These are phyloP conservation scores for Haplosporangium gracile DNA, from an alignment of 192 early-diverging fungal species.

Conservation along the genomic window DNA sequence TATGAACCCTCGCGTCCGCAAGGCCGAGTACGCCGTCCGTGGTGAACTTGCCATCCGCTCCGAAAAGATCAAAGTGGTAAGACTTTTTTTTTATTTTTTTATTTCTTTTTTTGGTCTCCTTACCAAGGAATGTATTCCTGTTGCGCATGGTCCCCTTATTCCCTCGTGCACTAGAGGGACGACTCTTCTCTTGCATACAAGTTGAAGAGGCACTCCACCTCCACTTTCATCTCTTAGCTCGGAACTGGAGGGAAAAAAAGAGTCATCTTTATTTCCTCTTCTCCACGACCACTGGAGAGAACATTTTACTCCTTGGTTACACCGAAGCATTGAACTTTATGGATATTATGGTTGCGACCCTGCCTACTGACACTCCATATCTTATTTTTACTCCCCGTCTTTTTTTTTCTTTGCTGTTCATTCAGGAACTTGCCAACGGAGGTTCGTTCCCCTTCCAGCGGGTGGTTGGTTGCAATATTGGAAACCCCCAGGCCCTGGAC, in stretches of 20 bases:
- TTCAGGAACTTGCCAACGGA: conserved; percentile 57
- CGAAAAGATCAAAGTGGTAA: conserved; percentile 76
- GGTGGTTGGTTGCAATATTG: conserved; percentile 62
- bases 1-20: conserved; percentile 79
- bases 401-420: neutral
- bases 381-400: neutral
- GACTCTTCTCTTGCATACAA: neutral
- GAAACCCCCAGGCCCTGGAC: conserved; percentile 58
- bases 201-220: too few species aligned
- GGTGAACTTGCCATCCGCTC: conserved; percentile 95
- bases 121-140: neutral
- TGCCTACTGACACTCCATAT: conserved; percentile 1
- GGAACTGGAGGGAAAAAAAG: neutral
- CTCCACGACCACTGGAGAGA: neutral
- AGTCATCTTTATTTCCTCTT: neutral
- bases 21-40: conserved; percentile 95
- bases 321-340: neutral
- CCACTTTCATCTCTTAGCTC: neutral
- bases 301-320: neutral
- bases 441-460: conserved; percentile 29
- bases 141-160: neutral
- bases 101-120: neutral
- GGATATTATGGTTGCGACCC: neutral
- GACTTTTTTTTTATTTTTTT: neutral
- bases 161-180: neutral